These are phyloP conservation scores for Penicillium paneum DNA, from an alignment of 2,329 filamentous ascomycete species.

Conservation along the genomic window DNA sequence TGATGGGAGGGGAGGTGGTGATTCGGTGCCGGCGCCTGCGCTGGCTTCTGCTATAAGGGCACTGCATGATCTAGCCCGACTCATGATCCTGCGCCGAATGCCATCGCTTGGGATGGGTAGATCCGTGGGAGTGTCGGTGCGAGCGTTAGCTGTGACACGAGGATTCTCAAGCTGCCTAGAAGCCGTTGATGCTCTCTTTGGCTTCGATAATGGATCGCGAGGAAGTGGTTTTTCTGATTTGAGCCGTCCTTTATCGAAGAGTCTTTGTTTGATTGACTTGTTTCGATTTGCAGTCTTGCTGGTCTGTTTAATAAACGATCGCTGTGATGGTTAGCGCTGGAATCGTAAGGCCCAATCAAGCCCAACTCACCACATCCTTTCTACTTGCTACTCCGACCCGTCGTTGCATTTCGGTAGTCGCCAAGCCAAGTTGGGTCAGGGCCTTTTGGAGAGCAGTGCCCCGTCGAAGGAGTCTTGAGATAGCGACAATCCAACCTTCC, in stretches of 20 bases:
- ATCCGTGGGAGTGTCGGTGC: constrained; percentile 17
- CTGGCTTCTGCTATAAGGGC: constrained; percentile 13
- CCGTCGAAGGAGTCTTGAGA: constrained; percentile 71
- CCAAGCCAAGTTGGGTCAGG: constrained; percentile 68
- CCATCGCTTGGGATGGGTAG: constrained; percentile 11
- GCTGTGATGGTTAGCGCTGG: constrained; percentile 16
- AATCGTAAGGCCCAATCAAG: background rate
- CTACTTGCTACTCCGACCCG: constrained; percentile 80
- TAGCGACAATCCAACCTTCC: constrained; percentile 81
- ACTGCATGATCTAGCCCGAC: constrained; percentile 25
- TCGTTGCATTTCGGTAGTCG: constrained; percentile 81
- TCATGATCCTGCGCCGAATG: constrained; percentile 13
- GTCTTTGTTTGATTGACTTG: constrained; percentile 24
- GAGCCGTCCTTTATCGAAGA: constrained; percentile 23
- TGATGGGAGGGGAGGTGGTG: constrained; percentile 10
- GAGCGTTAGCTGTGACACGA: constrained; percentile 14
- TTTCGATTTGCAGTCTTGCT: constrained; percentile 10
- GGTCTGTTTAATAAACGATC: constrained; percentile 19
- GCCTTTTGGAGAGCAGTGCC: constrained; percentile 66
- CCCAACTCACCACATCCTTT: constrained; percentile 62
- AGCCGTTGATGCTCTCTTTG: constrained; percentile 12
- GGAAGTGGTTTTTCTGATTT: constrained; percentile 33
- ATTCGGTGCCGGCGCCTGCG: constrained; percentile 5
- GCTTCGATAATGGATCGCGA: constrained; percentile 22
- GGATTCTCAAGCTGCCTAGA: constrained; percentile 8